Evolutionary conservation across 2,329 filamentous ascomycete genomes (phyloP).

Genomic region (Neonectria coccinea): DNA sequence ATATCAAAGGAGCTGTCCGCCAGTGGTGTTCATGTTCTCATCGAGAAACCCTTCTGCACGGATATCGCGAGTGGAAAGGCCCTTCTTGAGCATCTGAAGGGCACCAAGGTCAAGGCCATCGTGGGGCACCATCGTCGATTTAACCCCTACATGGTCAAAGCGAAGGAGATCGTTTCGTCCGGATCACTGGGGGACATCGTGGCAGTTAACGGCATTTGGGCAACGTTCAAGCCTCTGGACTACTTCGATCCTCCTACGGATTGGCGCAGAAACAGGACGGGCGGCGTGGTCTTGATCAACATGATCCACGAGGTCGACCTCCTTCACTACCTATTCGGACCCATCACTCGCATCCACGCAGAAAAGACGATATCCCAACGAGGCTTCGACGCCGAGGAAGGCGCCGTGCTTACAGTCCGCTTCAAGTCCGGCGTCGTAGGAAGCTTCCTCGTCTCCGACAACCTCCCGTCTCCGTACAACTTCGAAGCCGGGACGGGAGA

Average conservation of each 20-base stretch:
- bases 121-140: slow-evolving; percentile 71
- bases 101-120: slow-evolving; percentile 56
- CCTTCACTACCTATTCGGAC: slow-evolving; percentile 67
- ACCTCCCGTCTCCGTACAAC: slow-evolving; percentile 62
- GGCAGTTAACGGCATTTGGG: slow-evolving; percentile 68
- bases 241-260: slow-evolving; percentile 63
- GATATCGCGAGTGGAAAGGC: slow-evolving; percentile 52
- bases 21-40: slow-evolving; percentile 63
- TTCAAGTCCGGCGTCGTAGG: slow-evolving; percentile 67
- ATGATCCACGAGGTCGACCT: slow-evolving; percentile 72
- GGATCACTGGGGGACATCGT: slow-evolving; percentile 59
- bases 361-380: slow-evolving; percentile 60
- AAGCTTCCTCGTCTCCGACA: slow-evolving; percentile 67
- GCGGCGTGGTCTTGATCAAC: slow-evolving; percentile 67
- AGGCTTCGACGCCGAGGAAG: slow-evolving; percentile 65
- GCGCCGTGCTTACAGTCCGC: slow-evolving; percentile 63
- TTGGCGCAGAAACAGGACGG: slow-evolving; percentile 59
- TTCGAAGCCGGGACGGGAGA: slow-evolving; percentile 70
- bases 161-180: slow-evolving; percentile 58
- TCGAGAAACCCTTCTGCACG: slow-evolving; percentile 68
- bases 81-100: slow-evolving; percentile 45
- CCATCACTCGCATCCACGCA: slow-evolving; percentile 63
- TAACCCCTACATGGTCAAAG: slow-evolving; percentile 65
- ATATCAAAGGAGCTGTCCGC: slow-evolving; percentile 61
- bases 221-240: slow-evolving; percentile 59